A percentile compares a stretch with the other conserved stretches of the same genome.
phyloP scores from a whole-genome alignment of 805 yeast species.

The Grigorovia transvaalensis region DNA sequence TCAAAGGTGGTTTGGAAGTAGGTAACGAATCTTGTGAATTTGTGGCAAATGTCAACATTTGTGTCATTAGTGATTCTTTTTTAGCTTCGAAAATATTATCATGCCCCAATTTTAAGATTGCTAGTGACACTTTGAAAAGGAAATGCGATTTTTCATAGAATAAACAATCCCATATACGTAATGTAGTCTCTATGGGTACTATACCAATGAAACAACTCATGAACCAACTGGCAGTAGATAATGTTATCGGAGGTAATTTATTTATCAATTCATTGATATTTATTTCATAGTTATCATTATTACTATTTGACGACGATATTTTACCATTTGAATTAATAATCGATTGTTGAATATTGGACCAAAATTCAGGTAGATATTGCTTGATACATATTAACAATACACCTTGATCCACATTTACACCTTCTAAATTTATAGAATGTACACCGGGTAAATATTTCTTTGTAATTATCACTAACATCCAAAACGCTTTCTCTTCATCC shows the following conservation, averaged over 20 bases:
- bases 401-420: conserved; percentile 92
- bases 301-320: background rate
- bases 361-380: conserved; percentile 72
- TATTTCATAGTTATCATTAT: background rate
- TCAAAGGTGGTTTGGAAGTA: background rate
- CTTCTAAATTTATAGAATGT: conserved; percentile 81
- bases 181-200: conserved; percentile 76
- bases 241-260: conserved; percentile 77
- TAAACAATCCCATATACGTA: conserved; percentile 89
- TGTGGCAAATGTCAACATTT: conserved; percentile 1
- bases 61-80: background rate
- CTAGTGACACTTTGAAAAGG: conserved; percentile 69
- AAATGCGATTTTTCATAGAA: conserved; percentile 88
- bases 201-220: conserved; percentile 91
- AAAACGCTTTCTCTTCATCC: conserved; percentile 84
- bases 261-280: conserved; percentile 41
- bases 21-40: background rate
- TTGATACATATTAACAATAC: conserved; percentile 77
- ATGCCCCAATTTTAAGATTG: conserved; percentile 66
- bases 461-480: conserved; percentile 92
- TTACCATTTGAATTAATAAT: conserved; percentile 3
- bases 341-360: conserved; percentile 44
- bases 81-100: conserved; percentile 38
- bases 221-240: conserved; percentile 95
- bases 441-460: conserved; percentile 80